Conservation (phyloP, 768 basidiomycete species). For the Hebeloma cylindrosporum region DNA sequence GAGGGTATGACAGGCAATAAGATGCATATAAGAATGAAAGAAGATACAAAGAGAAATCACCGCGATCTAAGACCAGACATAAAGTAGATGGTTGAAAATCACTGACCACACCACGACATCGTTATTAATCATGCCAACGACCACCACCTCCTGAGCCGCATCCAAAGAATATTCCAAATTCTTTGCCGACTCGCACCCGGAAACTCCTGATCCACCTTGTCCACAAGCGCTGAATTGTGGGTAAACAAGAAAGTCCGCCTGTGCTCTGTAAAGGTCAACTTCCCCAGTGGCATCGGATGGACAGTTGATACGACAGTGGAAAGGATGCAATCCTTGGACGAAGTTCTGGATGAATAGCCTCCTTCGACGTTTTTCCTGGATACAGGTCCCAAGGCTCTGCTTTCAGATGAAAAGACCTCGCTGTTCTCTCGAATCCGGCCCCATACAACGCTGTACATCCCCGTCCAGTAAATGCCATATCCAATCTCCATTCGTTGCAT, state of each 20-base stretch:
- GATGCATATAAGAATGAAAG: too few species aligned
- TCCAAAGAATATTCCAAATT: too few species aligned
- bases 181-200: too few species aligned
- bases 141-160: too few species aligned
- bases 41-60: too few species aligned
- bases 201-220: conserved; percentile 3
- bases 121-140: too few species aligned
- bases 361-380: background rate
- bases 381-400: conserved; percentile 6
- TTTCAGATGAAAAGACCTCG: background rate
- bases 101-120: too few species aligned
- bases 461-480: conserved; percentile 34
- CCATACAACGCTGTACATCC: conserved; percentile 30
- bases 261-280: conserved; percentile 29
- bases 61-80: too few species aligned
- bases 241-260: conserved; percentile 28
- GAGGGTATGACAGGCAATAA: too few species aligned
- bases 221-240: conserved; percentile 9
- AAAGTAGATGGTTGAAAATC: too few species aligned
- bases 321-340: conserved; percentile 21
- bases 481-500: conserved; percentile 25
- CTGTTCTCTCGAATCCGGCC: conserved; percentile 20
- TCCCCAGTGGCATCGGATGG: conserved; percentile 25
- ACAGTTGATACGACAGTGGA: conserved; percentile 25
- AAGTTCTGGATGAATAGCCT: conserved; percentile 20